Base-by-base conservation (phyloP, 1,284 basidiomycete genomes). In the Microbotryomycetes sp. region DNA sequence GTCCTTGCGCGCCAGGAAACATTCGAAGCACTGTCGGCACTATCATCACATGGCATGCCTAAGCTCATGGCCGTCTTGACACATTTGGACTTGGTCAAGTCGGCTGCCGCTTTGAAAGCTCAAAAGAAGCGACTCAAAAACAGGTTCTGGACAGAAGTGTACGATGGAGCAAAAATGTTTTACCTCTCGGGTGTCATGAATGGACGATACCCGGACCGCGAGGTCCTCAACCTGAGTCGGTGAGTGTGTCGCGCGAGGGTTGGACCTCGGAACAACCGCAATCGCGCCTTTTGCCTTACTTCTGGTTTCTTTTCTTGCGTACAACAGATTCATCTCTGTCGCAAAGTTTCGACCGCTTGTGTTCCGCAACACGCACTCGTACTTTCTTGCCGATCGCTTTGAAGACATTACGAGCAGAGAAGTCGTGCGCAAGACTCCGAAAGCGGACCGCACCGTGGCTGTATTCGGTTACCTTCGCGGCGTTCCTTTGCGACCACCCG, bases 131-230 rank as follows among this genome's bases (percentile, higher is more conserved):
- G 86, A 0, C 83, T 99, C 51, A 99, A 98, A 78, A 94, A 91
- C 75, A 89, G 96, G n/a, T 99, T 99, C 79, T 99, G 96, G 94
- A 92, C 94, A 0, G 96, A 99, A 76, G 97, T 98, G 18, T 97
- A 97, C 76, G 89, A 93, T 74, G 96, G 96, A 54, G 94, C 96
- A 51, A 98, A 97, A 75, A 85, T 99, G 18, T 98, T 98, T 79
- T 97, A 97, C 75, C 86, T 98, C 52, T 94, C 91, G 1, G 96
- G 96, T 18, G 91, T 99, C 49, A 83, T 98, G 70, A 98, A 99
- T 71, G 94, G 94, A 15, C 89, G 96, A 41, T 99, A 99, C 74
- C 96, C 96, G 24, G 96, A 99, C 76, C 85, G 84, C 26, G 96
- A 98, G 78, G 93, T 97, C 70, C 84, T 93, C 71, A 97, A 98